These are phyloP conservation scores for Sarcomyxa edulis DNA, from an alignment of 768 basidiomycete genomes.

Conservation along the genomic window DNA sequence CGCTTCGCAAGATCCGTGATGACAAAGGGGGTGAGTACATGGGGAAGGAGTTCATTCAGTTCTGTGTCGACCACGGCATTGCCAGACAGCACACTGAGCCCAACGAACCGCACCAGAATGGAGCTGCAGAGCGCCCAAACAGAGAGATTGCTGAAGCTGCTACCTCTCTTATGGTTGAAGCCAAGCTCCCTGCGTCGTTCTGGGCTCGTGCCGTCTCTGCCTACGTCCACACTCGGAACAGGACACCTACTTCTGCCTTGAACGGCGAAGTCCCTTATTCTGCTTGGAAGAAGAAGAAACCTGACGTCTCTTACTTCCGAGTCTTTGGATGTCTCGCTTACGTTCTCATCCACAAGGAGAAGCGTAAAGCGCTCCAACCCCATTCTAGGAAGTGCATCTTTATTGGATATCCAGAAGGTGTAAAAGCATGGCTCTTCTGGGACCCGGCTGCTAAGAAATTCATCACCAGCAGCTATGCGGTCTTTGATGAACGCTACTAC, in stretches of 20 bases:
- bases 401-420: conserved; percentile 26
- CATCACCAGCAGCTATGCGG: conserved; percentile 20
- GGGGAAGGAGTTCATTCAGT: conserved; percentile 14
- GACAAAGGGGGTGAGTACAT: conserved; percentile 34
- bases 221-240: conserved; percentile 16
- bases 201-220: conserved; percentile 16
- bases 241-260: conserved; percentile 11
- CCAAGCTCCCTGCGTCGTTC: conserved; percentile 14
- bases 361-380: conserved; percentile 19
- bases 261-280: conserved; percentile 11
- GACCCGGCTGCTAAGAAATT: conserved; percentile 21
- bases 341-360: conserved; percentile 29
- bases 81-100: conserved; percentile 14
- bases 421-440: conserved; percentile 29
- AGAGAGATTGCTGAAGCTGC: conserved; percentile 26
- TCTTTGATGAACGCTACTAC: conserved; percentile 26
- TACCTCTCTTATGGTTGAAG: conserved; percentile 21
- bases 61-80: conserved; percentile 19
- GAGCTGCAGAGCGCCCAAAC: conserved; percentile 34
- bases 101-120: conserved; percentile 35
- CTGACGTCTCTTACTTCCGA: conserved; percentile 22
- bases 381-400: conserved; percentile 29
- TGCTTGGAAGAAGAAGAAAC: conserved; percentile 12
- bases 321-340: conserved; percentile 34
- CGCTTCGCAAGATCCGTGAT: conserved; percentile 19